These are phyloP conservation scores for Lentinula raphanica DNA, from an alignment of 768 basidiomycete genomes.

Conservation along the genomic window DNA sequence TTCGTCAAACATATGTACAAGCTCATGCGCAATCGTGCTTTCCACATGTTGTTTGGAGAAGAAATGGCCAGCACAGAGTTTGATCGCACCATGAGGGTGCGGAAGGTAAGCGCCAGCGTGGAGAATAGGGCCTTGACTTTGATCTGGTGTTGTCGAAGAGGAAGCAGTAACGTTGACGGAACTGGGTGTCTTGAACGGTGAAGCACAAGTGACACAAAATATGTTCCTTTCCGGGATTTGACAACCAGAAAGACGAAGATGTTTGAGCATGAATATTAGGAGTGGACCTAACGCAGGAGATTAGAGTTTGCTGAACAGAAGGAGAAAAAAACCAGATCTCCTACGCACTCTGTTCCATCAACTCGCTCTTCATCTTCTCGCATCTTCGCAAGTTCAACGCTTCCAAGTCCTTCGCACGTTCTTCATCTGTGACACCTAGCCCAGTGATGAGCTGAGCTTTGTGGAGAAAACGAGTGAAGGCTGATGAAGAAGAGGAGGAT, in stretches of 20 bases:
- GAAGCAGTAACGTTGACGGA: neutral
- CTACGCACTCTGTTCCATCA: slow-evolving; percentile 70
- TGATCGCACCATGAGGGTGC: slow-evolving; percentile 61
- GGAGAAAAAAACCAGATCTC: neutral
- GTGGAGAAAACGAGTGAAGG: slow-evolving; percentile 46
- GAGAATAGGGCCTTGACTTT: slow-evolving; percentile 15
- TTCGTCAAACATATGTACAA: slow-evolving; percentile 94
- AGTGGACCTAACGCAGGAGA: slow-evolving; percentile 60
- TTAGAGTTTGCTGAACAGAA: slow-evolving; percentile 8
- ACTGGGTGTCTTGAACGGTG: neutral
- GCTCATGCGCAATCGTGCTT: slow-evolving; percentile 87
- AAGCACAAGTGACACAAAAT: slow-evolving; percentile 79
- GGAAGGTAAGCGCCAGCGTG: slow-evolving; percentile 81
- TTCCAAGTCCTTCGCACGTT: slow-evolving; percentile 35
- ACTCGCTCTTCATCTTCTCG: slow-evolving; percentile 63
- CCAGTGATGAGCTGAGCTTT: slow-evolving; percentile 44
- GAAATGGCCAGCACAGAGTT: slow-evolving; percentile 84
- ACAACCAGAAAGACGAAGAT: slow-evolving; percentile 73
- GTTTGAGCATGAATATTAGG: slow-evolving; percentile 88
- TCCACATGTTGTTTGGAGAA: slow-evolving; percentile 85
- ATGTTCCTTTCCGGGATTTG: slow-evolving; percentile 68
- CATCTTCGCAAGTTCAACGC: slow-evolving; percentile 39
- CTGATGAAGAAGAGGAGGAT: slow-evolving; percentile 13
- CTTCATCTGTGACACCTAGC: slow-evolving; percentile 41
- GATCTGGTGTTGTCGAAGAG: neutral